Conservation (phyloP, 2,329 filamentous ascomycete genomes). For the Microcyclosporella mali region DNA sequence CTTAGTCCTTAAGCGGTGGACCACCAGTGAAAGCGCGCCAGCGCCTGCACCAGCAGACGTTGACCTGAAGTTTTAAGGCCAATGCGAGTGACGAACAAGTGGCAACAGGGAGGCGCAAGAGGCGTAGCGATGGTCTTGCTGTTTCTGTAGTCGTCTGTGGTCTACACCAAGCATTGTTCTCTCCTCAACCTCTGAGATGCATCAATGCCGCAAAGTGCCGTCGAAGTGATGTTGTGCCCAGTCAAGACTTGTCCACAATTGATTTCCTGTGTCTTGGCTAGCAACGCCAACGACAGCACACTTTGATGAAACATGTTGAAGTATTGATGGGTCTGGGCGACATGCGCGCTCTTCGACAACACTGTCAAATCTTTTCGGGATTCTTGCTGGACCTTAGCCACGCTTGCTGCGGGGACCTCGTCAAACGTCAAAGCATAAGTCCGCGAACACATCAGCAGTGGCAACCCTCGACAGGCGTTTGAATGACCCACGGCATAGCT, state of each 20-base stretch:
- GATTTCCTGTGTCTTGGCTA: constrained; percentile 14
- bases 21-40: no score
- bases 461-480: not conserved
- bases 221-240: constrained; percentile 23
- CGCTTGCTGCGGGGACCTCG: constrained; percentile 5
- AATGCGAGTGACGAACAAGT: no score
- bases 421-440: constrained; percentile 20
- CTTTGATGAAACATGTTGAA: constrained; percentile 55
- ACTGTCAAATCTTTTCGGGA: constrained; percentile 13
- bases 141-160: no score
- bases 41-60: no score
- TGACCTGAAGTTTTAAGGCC: no score
- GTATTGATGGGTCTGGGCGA: constrained; percentile 50
- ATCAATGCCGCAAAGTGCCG: constrained; percentile 1
- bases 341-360: constrained; percentile 35
- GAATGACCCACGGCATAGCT: not conserved
- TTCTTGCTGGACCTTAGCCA: constrained; percentile 10
- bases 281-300: constrained; percentile 35
- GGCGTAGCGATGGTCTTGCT: no score
- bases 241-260: constrained; percentile 19
- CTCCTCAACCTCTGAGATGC: no score
- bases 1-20: no score
- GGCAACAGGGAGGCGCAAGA: no score
- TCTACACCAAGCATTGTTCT: no score
- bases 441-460: constrained; percentile 11